Base-by-base conservation (phyloP, 768 basidiomycete species). In the Rhodosporidiobolus sp. region DNA sequence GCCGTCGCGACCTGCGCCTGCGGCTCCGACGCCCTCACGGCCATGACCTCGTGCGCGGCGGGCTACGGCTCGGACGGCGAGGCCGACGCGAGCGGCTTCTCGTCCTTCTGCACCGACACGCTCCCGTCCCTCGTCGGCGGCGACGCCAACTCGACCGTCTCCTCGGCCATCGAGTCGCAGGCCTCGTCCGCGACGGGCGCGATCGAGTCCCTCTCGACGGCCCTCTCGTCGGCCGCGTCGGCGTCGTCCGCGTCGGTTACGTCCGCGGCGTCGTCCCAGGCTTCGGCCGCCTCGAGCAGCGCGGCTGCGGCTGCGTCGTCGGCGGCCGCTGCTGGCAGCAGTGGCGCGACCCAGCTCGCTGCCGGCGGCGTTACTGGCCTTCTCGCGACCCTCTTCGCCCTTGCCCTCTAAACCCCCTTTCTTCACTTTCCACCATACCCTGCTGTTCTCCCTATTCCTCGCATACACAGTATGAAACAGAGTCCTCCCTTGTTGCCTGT, bases 1-100 rank as follows among this genome's bases (percentile, higher is more conserved):
- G 38, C 22, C 16, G n/a, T 64, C 20, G 70, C 65, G 0, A n/a
- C 17, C 28, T 72, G 70, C 65, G 30, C 62, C 8, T 72, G 70
- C 62, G 35, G n/a, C 4, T 11, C 22, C 10, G 11, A 48, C 19
- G 34, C 38, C 22, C 22, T 67, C 26, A 12, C 35, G 4, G 49
- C 53, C 26, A 61, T 72, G 49, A 45, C 50, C 12, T 19, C 30
- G 2, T 72, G 70, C 56, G 70, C 70, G 9, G 26, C 10, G 3
- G 14, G 38, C 22, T 67, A 67, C 61, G 65, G 70, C 17, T 11
- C 35, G 9, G n/a, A 16, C 0, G 62, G 61, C 0, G 7, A 35
- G 0, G 43, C 22, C 4, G 56, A 62, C 19, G 61, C 70, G 0
- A 52, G 49, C 0, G 61, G 70, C 48, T 72, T 66, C 43, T 24